A percentile compares a stretch with the other conserved stretches of the same genome.
These are phyloP conservation scores for Rhodotorula glutinis DNA, from an alignment of 1,284 basidiomycete species.

Conservation along the genomic window DNA sequence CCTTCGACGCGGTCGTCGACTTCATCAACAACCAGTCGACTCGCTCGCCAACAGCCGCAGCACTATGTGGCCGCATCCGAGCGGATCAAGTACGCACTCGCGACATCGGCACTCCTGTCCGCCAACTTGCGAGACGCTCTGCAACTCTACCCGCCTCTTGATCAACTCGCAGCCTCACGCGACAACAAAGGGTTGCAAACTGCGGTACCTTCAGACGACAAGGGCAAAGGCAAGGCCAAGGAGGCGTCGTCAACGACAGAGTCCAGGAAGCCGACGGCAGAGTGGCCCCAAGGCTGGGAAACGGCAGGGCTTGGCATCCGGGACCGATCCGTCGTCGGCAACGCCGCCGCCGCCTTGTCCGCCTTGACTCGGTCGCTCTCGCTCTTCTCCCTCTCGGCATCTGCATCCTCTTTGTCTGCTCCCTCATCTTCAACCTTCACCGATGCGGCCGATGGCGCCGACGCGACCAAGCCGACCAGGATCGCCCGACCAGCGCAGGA, in stretches of 20 bases:
- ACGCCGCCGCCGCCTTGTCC: not conserved
- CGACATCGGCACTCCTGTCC: conserved; percentile 26
- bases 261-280: not conserved
- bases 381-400: not conserved
- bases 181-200: no score
- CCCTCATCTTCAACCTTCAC: no score
- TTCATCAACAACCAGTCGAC: no score
- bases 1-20: no score
- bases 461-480: no score
- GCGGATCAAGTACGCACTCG: conserved; percentile 27
- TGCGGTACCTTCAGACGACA: not conserved
- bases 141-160: conserved; percentile 27
- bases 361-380: not conserved
- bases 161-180: not conserved
- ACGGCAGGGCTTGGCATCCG: conserved; percentile 9
- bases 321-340: conserved; percentile 14
- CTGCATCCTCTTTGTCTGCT: no score
- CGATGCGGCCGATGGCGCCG: no score
- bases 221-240: not conserved
- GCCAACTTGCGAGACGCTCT: conserved; percentile 23
- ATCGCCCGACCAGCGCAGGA: not conserved
- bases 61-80: conserved; percentile 1
- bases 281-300: conserved; percentile 24
- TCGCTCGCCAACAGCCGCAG: no score
- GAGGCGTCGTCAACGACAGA: no score